These are phyloP conservation scores for Nephelium lappaceum DNA, from an alignment of 345 rosid genomes.

Conservation along the genomic window DNA sequence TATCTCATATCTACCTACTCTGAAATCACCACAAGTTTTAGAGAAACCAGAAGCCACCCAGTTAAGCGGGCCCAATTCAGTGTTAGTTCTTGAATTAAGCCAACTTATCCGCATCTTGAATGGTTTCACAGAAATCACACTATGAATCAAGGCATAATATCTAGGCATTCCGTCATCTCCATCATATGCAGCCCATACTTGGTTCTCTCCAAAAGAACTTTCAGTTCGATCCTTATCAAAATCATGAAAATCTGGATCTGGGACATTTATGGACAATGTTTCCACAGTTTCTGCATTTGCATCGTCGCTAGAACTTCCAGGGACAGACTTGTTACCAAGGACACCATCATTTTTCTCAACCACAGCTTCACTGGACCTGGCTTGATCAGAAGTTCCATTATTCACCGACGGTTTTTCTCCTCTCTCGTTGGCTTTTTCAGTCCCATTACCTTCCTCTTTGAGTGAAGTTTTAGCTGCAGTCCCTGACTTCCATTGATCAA, in stretches of 20 bases:
- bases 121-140: constrained; percentile 57
- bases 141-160: constrained; percentile 56
- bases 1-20: constrained; percentile 45
- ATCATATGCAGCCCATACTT: constrained; percentile 74
- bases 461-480: constrained; percentile 22
- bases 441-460: constrained; percentile 15
- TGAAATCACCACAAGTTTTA: constrained; percentile 63
- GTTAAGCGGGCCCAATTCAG: constrained; percentile 46
- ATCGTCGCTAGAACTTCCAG: constrained; percentile 20
- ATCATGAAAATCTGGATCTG: constrained; percentile 64
- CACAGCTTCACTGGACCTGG: background rate
- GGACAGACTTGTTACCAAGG: background rate
- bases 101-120: constrained; percentile 53
- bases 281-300: constrained; percentile 35
- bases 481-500: constrained; percentile 34
- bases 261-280: constrained; percentile 46
- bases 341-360: constrained; percentile 21
- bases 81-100: constrained; percentile 52
- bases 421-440: constrained; percentile 23
- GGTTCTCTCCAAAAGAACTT: constrained; percentile 46
- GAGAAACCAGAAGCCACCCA: constrained; percentile 69
- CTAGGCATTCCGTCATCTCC: constrained; percentile 73
- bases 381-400: constrained; percentile 16
- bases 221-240: constrained; percentile 64
- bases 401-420: constrained; percentile 24